Evolutionary conservation across 768 basidiomycete genomes (phyloP).

Genomic region (Grammothele lineata): DNA sequence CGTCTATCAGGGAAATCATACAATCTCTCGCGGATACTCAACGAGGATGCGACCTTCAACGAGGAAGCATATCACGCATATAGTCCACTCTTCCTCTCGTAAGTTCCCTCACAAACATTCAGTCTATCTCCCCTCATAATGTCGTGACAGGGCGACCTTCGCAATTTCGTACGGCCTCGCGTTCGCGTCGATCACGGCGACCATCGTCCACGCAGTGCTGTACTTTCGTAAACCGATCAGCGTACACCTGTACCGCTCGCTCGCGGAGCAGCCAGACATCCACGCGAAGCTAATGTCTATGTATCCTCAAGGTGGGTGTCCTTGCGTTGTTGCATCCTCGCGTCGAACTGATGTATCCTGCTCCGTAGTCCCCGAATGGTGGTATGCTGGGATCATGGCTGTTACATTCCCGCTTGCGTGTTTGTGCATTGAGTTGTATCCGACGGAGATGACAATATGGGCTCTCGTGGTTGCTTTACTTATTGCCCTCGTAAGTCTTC

Average conservation of each 20-base stretch:
- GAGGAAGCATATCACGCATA: constrained; percentile 35
- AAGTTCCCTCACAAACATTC: constrained; percentile 17
- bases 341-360: neutral
- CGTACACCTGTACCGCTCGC: constrained; percentile 36
- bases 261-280: constrained; percentile 45
- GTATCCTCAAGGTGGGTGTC: constrained; percentile 20
- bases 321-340: neutral
- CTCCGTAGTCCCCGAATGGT: constrained; percentile 43
- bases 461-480: constrained; percentile 52
- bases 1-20: constrained; percentile 24
- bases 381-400: constrained; percentile 39
- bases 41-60: constrained; percentile 32
- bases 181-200: constrained; percentile 45
- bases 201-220: constrained; percentile 38
- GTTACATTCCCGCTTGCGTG: constrained; percentile 58
- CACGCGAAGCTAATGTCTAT: constrained; percentile 43
- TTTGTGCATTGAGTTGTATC: constrained; percentile 56
- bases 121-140: neutral
- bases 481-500: constrained; percentile 25
- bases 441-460: constrained; percentile 66
- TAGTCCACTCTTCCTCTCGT: constrained; percentile 41
- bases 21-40: constrained; percentile 37
- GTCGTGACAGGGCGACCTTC: constrained; percentile 28
- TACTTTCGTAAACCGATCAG: constrained; percentile 41
- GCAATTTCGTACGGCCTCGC: constrained; percentile 38